These are phyloP conservation scores for Incumbomyces delicatus DNA, from an alignment of 2,329 filamentous ascomycete species.

Conservation along the genomic window DNA sequence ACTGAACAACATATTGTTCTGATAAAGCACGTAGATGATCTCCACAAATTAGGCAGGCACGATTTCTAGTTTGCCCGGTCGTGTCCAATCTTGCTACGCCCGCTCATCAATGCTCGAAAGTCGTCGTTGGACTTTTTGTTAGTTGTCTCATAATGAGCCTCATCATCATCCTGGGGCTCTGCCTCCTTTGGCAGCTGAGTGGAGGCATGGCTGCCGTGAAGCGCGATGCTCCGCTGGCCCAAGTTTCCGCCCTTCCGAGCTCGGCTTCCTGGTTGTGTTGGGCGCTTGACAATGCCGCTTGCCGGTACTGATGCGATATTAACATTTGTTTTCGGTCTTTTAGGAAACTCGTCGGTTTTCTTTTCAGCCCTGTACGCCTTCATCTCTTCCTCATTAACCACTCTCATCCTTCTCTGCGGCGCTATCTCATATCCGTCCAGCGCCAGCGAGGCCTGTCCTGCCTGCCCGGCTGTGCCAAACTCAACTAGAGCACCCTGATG, in stretches of 20 bases:
- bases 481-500: conserved; percentile 82
- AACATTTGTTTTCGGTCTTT: conserved; percentile 26
- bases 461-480: conserved; percentile 58
- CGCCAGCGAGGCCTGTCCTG: conserved; percentile 50
- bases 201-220: not conserved
- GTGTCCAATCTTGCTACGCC: not conserved
- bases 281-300: conserved; percentile 26
- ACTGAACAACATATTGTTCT: no score
- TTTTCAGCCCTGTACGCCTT: conserved; percentile 32
- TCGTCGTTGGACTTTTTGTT: conserved; percentile 3
- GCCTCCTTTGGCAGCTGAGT: not conserved
- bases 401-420: conserved; percentile 32
- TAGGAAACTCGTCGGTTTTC: conserved; percentile 31
- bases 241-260: conserved; percentile 6
- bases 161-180: not conserved
- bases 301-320: conserved; percentile 19
- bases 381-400: conserved; percentile 46
- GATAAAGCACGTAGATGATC: no score
- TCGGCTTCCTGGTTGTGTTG: conserved; percentile 2
- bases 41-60: no score
- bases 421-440: conserved; percentile 38
- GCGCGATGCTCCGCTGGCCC: not conserved
- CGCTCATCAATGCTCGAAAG: conserved; percentile 3
- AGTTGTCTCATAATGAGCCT: not conserved
- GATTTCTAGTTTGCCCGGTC: no score